These are phyloP conservation scores for Lactarius hatsudake DNA, from an alignment of 768 basidiomycete genomes.

Conservation along the genomic window DNA sequence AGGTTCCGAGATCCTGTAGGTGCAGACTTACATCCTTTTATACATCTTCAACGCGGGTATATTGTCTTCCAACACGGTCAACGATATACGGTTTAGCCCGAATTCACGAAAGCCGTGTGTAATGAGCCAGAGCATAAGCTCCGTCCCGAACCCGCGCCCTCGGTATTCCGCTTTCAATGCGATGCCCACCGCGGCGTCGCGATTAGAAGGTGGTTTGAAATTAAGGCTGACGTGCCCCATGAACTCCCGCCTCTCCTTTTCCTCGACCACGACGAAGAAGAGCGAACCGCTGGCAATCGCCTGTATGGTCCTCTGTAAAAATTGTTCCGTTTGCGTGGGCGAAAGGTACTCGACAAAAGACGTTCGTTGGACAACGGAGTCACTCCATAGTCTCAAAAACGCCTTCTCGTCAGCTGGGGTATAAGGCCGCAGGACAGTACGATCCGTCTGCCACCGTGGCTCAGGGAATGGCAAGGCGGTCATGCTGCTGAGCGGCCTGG, in stretches of 20 bases:
- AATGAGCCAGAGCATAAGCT: constrained; percentile 41
- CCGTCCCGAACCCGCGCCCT: constrained; percentile 42
- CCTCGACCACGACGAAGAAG: constrained; percentile 34
- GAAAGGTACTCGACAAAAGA: constrained; percentile 21
- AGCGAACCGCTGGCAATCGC: constrained; percentile 5
- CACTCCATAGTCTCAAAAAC: constrained; percentile 20
- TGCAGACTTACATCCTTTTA: constrained; percentile 40
- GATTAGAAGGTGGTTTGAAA: constrained; percentile 31
- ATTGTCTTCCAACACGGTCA: constrained; percentile 41
- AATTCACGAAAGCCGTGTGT: constrained; percentile 42
- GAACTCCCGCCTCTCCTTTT: constrained; percentile 34
- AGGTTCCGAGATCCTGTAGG: background rate
- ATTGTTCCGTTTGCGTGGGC: constrained; percentile 14
- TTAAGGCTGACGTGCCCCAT: constrained; percentile 36
- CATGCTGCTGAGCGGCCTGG: background rate
- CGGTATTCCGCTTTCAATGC: constrained; percentile 36
- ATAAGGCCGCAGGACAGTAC: constrained; percentile 19
- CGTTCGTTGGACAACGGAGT: constrained; percentile 17
- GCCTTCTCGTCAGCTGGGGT: constrained; percentile 12
- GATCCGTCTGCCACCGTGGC: constrained; percentile 18
- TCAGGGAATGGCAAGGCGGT: background rate
- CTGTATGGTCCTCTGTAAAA: constrained; percentile 17
- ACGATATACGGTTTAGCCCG: constrained; percentile 41
- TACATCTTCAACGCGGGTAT: constrained; percentile 41
- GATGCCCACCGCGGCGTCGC: constrained; percentile 37